These are phyloP conservation scores for Chaetomium strumarium DNA, from an alignment of 2,329 filamentous ascomycete species.

Conservation along the genomic window DNA sequence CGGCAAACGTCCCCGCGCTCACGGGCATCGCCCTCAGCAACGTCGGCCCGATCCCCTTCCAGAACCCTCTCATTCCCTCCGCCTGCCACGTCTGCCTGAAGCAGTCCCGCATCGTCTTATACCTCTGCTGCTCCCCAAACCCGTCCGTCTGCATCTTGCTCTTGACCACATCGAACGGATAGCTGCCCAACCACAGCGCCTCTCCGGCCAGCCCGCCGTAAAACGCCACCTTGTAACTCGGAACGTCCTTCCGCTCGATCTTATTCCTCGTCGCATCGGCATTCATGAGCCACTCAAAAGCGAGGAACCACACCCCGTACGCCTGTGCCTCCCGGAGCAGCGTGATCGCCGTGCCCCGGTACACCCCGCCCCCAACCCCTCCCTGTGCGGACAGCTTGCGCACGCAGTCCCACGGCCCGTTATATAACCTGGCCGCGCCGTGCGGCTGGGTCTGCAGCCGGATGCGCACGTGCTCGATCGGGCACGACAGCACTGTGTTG, in stretches of 20 bases:
- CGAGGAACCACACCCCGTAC: conserved; percentile 91
- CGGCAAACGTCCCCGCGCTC: conserved; percentile 93
- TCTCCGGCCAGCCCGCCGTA: conserved; percentile 94
- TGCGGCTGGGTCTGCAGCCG: conserved; percentile 94
- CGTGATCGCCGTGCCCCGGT: conserved; percentile 83
- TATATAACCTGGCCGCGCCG: conserved; percentile 68
- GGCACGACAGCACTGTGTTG: conserved; percentile 81
- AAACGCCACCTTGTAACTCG: conserved; percentile 77
- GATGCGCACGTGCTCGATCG: conserved; percentile 96
- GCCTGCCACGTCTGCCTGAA: conserved; percentile 73
- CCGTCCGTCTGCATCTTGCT: conserved; percentile 99
- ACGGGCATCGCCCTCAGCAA: conserved; percentile 94
- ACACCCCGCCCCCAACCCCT: conserved; percentile 60
- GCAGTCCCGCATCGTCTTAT: conserved; percentile 79
- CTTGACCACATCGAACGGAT: conserved; percentile 96
- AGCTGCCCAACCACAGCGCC: conserved; percentile 85
- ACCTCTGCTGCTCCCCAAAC: conserved; percentile 67
- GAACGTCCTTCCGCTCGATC: conserved; percentile 69
- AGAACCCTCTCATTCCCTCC: conserved; percentile 81
- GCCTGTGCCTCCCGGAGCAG: conserved; percentile 84
- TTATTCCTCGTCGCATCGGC: conserved; percentile 72
- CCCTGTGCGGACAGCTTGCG: conserved; percentile 64
- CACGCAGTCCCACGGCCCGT: conserved; percentile 83
- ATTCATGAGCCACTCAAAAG: conserved; percentile 97
- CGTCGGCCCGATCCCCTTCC: conserved; percentile 89